These are phyloP conservation scores for Penicillium sp. DNA, from an alignment of 2,329 filamentous ascomycete genomes.

Conservation along the genomic window DNA sequence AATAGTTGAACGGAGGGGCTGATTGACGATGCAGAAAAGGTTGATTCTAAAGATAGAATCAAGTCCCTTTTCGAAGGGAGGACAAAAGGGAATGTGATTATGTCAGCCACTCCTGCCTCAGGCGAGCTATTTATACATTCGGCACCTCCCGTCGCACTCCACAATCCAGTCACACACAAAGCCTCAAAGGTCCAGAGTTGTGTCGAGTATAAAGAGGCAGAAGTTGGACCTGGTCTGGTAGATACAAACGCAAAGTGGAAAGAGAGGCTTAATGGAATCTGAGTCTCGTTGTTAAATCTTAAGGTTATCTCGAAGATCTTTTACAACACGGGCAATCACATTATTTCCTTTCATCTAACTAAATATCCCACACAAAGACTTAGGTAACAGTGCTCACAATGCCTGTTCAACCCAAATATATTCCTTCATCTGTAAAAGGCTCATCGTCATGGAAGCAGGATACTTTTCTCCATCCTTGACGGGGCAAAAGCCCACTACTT, in stretches of 20 bases:
- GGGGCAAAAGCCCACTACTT: too few relatives aligned
- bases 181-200: too few relatives aligned
- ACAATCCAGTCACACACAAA: slow-evolving; percentile 8
- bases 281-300: not conserved
- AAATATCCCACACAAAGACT: not conserved
- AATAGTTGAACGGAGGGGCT: slow-evolving; percentile 13
- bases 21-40: slow-evolving; percentile 32
- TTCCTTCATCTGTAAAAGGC: too few relatives aligned
- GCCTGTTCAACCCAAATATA: too few relatives aligned
- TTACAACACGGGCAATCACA: not conserved
- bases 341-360: not conserved
- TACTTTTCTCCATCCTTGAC: too few relatives aligned
- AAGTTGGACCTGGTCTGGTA: not conserved
- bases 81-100: slow-evolving; percentile 10
- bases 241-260: not conserved
- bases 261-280: not conserved
- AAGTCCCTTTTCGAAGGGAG: slow-evolving; percentile 11
- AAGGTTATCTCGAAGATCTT: not conserved
- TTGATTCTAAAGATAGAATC: slow-evolving; percentile 34
- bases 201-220: not conserved
- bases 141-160: slow-evolving; percentile 6
- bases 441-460: too few relatives aligned
- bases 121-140: slow-evolving; percentile 13
- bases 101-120: slow-evolving; percentile 13
- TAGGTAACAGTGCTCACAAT: too few relatives aligned